These are phyloP conservation scores for Salvia rosmarinus DNA, from an alignment of 257 asterid genomes.

Conservation along the genomic window DNA sequence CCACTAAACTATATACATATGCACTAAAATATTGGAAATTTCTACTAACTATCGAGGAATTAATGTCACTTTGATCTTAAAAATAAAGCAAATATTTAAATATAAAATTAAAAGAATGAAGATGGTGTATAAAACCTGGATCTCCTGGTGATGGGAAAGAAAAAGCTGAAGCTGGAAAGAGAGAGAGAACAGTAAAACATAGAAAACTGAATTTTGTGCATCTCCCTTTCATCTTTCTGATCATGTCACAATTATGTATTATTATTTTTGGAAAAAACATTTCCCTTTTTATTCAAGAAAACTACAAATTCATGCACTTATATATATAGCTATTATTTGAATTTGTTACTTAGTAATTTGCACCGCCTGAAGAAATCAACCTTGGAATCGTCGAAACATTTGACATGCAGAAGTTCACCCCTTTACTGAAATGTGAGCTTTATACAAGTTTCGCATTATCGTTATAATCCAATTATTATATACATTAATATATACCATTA, in stretches of 20 bases:
- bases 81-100: too few species aligned
- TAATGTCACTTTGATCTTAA: too few species aligned
- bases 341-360: background rate
- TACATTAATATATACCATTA: too few species aligned
- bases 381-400: conserved; percentile 2
- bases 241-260: background rate
- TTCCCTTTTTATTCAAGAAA: background rate
- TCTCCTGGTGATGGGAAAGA: conserved; percentile 19
- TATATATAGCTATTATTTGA: background rate
- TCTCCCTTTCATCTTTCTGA: background rate
- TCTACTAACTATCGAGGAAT: too few species aligned
- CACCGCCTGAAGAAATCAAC: background rate
- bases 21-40: too few species aligned
- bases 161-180: background rate
- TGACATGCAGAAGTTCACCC: background rate
- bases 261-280: background rate
- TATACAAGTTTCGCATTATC: background rate
- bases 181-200: background rate
- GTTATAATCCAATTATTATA: background rate
- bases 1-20: too few species aligned
- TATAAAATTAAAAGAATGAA: background rate
- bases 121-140: background rate
- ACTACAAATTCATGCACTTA: background rate
- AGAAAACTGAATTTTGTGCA: background rate
- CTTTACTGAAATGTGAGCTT: background rate